Evolutionary conservation across 768 basidiomycete species (phyloP).

Genomic region (Rhizopogon vulgaris): DNA sequence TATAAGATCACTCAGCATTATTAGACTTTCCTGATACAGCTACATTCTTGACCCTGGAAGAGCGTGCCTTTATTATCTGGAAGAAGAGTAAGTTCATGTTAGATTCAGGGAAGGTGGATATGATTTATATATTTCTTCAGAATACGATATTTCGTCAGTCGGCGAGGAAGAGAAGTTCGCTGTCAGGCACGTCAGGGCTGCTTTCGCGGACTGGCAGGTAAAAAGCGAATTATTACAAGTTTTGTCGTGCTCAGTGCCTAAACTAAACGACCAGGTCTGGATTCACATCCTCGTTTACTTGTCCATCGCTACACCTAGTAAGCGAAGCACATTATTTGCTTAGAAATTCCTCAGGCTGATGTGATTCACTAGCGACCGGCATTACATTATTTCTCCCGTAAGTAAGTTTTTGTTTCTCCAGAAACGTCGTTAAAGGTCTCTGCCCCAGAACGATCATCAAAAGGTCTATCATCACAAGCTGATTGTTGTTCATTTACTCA

Average conservation of each 20-base stretch:
- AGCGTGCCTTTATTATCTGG: slow-evolving; percentile 48
- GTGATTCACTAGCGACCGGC: slow-evolving; percentile 45
- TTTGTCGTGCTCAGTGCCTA: not conserved
- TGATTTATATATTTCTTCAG: slow-evolving; percentile 22
- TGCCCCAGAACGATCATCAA: slow-evolving; percentile 7
- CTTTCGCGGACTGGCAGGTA: slow-evolving; percentile 58
- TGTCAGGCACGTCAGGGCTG: slow-evolving; percentile 43
- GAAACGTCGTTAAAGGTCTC: not conserved
- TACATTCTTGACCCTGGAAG: slow-evolving; percentile 55
- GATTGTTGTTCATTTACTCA: slow-evolving; percentile 2
- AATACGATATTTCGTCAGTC: slow-evolving; percentile 46
- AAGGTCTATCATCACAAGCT: not conserved
- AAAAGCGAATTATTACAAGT: not conserved
- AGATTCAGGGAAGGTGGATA: not conserved
- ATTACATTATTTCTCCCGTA: slow-evolving; percentile 69
- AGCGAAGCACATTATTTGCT: slow-evolving; percentile 19
- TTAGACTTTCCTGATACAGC: slow-evolving; percentile 60
- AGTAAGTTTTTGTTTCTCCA: slow-evolving; percentile 19
- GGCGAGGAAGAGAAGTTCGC: slow-evolving; percentile 60
- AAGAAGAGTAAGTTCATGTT: slow-evolving; percentile 42
- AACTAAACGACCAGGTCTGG: slow-evolving; percentile 31
- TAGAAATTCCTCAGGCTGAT: not conserved
- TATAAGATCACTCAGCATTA: slow-evolving; percentile 34
- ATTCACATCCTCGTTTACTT: slow-evolving; percentile 54
- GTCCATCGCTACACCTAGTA: slow-evolving; percentile 53